Evolutionary conservation across 768 basidiomycete species (phyloP).

Genomic region (Atractiella rhizophila): DNA sequence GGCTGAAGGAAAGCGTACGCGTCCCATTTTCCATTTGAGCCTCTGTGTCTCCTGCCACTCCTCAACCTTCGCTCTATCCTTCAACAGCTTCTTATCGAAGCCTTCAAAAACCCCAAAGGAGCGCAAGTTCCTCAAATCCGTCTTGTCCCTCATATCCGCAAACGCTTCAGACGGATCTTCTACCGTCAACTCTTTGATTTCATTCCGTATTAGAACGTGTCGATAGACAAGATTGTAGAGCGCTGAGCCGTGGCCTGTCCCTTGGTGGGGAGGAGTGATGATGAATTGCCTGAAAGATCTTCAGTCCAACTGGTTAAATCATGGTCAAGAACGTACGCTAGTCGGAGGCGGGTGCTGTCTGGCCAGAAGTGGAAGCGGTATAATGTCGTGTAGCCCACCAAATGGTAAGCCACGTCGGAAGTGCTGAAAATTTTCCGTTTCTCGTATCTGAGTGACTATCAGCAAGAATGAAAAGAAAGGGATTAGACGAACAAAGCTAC

Average conservation of each 20-base stretch:
- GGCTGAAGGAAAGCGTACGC: slow-evolving; percentile 36
- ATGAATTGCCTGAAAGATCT: slow-evolving; percentile 55
- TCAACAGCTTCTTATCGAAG: slow-evolving; percentile 28
- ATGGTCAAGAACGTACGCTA: slow-evolving; percentile 35
- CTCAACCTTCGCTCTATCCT: too few relatives aligned
- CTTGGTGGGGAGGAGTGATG: slow-evolving; percentile 70
- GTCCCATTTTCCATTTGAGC: slow-evolving; percentile 63
- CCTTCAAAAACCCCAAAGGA: slow-evolving; percentile 32
- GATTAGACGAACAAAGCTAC: slow-evolving; percentile 40
- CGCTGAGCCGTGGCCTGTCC: slow-evolving; percentile 66
- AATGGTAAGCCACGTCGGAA: slow-evolving; percentile 48
- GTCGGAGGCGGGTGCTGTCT: slow-evolving; percentile 56
- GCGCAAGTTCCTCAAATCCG: slow-evolving; percentile 59
- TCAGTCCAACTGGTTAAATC: background rate
- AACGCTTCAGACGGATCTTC: slow-evolving; percentile 97
- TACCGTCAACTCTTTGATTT: slow-evolving; percentile 68
- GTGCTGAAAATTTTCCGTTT: slow-evolving; percentile 40
- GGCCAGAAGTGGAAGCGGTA: slow-evolving; percentile 94
- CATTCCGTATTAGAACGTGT: slow-evolving; percentile 37
- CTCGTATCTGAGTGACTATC: slow-evolving; percentile 61
- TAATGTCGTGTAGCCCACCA: slow-evolving; percentile 75
- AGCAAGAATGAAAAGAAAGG: too few relatives aligned
- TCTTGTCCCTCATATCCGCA: slow-evolving; percentile 80
- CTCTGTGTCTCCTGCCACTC: slow-evolving; percentile 58
- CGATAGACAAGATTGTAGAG: slow-evolving; percentile 68